phyloP scores from a whole-genome alignment of 805 yeast species.

The Saturnispora diversa region DNA sequence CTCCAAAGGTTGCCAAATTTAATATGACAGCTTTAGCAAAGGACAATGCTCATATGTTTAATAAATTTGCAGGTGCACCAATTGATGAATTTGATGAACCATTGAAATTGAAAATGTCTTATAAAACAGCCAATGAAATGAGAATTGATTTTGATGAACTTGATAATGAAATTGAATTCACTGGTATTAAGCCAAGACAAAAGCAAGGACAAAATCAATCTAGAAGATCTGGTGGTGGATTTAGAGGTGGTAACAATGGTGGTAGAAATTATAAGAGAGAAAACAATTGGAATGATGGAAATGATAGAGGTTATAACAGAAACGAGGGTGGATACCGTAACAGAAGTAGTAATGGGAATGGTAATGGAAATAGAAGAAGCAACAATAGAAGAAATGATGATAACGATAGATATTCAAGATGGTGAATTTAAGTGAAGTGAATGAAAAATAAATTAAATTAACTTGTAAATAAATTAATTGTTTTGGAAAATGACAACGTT shows the following conservation, averaged over 20 bases:
- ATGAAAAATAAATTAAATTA: neutral
- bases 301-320: conserved; percentile 11
- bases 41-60: conserved; percentile 29
- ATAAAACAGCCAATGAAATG: conserved; percentile 21
- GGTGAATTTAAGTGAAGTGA: conserved; percentile 11
- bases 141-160: conserved; percentile 23
- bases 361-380: conserved; percentile 4
- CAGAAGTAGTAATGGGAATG: conserved; percentile 6
- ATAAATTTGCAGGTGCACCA: conserved; percentile 21
- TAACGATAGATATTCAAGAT: conserved; percentile 7
- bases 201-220: conserved; percentile 1
- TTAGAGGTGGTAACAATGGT: conserved; percentile 18
- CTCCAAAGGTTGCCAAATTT: conserved; percentile 25
- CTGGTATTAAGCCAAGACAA: conserved; percentile 22
- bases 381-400: conserved; percentile 8
- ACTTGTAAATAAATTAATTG: conserved; percentile 6
- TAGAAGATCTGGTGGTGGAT: conserved; percentile 7
- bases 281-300: conserved; percentile 13
- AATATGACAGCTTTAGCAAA: conserved; percentile 26
- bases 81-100: conserved; percentile 10
- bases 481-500: no score
- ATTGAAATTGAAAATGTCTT: conserved; percentile 9
- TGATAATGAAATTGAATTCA: conserved; percentile 26
- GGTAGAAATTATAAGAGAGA: conserved; percentile 9
- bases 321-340: conserved; percentile 10